A percentile compares a stretch with the other conserved stretches of the same genome.
phyloP scores from a whole-genome alignment of 805 yeast genomes.

The Candida maris region DNA sequence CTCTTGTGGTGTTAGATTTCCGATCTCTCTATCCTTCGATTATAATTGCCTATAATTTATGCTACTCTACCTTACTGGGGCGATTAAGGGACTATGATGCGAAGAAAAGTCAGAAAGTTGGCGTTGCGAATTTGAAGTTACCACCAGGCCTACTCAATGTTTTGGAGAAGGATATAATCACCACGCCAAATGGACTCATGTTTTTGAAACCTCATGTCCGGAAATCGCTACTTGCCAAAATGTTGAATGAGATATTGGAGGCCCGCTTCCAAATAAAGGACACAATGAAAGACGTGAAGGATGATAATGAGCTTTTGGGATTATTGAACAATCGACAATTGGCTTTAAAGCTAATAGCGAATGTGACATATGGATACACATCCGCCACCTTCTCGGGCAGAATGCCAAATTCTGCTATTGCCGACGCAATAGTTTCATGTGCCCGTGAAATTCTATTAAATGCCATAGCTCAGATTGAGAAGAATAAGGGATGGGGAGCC shows the following conservation, averaged over 20 bases:
- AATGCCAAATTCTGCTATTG: conserved; percentile 95
- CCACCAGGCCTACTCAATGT: conserved; percentile 55
- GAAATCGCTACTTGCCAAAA: conserved; percentile 70
- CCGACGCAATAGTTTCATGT: conserved; percentile 89
- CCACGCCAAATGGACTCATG: conserved; percentile 86
- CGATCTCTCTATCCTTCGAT: conserved; percentile 93
- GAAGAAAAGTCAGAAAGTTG: conserved; percentile 43
- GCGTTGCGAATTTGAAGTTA: conserved; percentile 48
- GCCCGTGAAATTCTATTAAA: conserved; percentile 80
- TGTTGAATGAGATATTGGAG: conserved; percentile 80
- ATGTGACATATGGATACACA: conserved; percentile 94
- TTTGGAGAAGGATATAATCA: conserved; percentile 49
- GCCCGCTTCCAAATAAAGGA: conserved; percentile 75
- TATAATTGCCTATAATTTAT: conserved; percentile 85
- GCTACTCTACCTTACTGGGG: conserved; percentile 72
- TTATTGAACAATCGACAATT: conserved; percentile 73
- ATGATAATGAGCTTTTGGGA: conserved; percentile 47
- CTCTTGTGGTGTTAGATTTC: conserved; percentile 85
- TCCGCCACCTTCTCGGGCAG: conserved; percentile 94
- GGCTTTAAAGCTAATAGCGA: conserved; percentile 86
- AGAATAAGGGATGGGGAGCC: conserved; percentile 66
- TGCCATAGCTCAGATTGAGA: conserved; percentile 68
- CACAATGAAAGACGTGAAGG: conserved; percentile 56
- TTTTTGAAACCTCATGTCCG: conserved; percentile 66
- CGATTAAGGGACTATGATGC: conserved; percentile 51